These are phyloP conservation scores for Teratosphaeria destructans DNA, from an alignment of 2,329 filamentous ascomycete species.

Conservation along the genomic window DNA sequence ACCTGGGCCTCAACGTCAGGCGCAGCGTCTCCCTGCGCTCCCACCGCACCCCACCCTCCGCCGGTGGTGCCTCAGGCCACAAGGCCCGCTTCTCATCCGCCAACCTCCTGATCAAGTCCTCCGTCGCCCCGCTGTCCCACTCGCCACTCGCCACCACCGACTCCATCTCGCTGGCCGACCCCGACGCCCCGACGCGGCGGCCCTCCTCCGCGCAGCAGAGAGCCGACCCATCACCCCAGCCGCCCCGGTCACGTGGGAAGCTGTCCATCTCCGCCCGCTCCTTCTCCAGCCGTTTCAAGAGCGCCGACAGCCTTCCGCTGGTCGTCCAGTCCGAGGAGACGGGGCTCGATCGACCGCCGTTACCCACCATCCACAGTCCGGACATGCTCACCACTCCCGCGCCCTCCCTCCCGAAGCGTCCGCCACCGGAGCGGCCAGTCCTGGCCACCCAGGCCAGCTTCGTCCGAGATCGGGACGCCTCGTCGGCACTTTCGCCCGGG, in stretches of 20 bases:
- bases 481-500: slow-evolving; percentile 4
- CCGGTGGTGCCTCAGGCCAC: slow-evolving; percentile 16
- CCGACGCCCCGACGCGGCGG: neutral
- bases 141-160: neutral
- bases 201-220: neutral
- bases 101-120: slow-evolving; percentile 7
- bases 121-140: slow-evolving; percentile 3
- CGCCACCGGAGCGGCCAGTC: slow-evolving; percentile 8
- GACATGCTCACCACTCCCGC: slow-evolving; percentile 6
- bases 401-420: slow-evolving; percentile 1
- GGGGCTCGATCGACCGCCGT: neutral
- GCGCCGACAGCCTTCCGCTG: slow-evolving; percentile 11
- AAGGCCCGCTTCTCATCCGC: slow-evolving; percentile 16
- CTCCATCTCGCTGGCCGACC: neutral
- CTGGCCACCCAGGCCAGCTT: slow-evolving; percentile 16
- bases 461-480: slow-evolving; percentile 12
- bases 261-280: slow-evolving; percentile 8
- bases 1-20: slow-evolving; percentile 29
- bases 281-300: slow-evolving; percentile 10
- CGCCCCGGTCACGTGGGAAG: slow-evolving; percentile 7
- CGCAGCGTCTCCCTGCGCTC: slow-evolving; percentile 30
- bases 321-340: neutral
- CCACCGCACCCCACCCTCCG: slow-evolving; percentile 9
- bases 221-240: slow-evolving; percentile 1
- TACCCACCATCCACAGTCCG: slow-evolving; percentile 3